Percentiles rank a stretch among this genome's conserved stretches.
These are phyloP conservation scores for Cladosporium sp. DNA, from an alignment of 2,329 filamentous ascomycete species.

Conservation along the genomic window DNA sequence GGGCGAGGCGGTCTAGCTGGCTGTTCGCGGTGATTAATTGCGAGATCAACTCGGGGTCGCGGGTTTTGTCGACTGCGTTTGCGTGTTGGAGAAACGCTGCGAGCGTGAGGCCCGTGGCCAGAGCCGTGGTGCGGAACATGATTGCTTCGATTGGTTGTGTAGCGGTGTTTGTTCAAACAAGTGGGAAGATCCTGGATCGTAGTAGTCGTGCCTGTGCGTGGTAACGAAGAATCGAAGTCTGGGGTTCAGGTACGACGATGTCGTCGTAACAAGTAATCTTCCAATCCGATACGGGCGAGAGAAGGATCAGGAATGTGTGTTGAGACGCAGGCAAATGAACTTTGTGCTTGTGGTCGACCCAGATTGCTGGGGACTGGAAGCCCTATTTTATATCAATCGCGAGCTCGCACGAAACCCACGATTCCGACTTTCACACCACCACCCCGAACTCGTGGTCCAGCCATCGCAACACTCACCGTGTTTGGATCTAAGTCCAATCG, in stretches of 20 bases:
- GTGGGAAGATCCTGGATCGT: no score
- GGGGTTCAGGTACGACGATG: background rate
- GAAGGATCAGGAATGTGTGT: background rate
- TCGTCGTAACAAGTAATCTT: background rate
- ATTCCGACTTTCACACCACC: background rate
- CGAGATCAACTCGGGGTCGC: conserved; percentile 37
- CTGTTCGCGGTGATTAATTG: conserved; percentile 40
- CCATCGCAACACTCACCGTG: background rate
- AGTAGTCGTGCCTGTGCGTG: background rate
- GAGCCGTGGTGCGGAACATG: conserved; percentile 19
- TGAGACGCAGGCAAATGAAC: background rate
- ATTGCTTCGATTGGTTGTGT: no score
- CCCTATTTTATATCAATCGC: background rate
- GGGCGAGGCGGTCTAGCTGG: conserved; percentile 41
- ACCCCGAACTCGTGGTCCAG: background rate
- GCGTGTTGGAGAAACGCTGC: conserved; percentile 22
- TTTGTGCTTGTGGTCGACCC: conserved; percentile 12
- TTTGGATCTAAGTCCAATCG: conserved; percentile 6
- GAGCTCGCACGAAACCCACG: background rate
- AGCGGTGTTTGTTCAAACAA: no score
- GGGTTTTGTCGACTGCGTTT: conserved; percentile 36
- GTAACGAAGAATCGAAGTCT: no score
- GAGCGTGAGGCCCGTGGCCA: conserved; percentile 18
- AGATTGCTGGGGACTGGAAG: background rate
- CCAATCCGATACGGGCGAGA: background rate